Base-by-base conservation (phyloP, 2,329 filamentous ascomycete genomes). In the Stagonosporopsis cucurbitacearum region DNA sequence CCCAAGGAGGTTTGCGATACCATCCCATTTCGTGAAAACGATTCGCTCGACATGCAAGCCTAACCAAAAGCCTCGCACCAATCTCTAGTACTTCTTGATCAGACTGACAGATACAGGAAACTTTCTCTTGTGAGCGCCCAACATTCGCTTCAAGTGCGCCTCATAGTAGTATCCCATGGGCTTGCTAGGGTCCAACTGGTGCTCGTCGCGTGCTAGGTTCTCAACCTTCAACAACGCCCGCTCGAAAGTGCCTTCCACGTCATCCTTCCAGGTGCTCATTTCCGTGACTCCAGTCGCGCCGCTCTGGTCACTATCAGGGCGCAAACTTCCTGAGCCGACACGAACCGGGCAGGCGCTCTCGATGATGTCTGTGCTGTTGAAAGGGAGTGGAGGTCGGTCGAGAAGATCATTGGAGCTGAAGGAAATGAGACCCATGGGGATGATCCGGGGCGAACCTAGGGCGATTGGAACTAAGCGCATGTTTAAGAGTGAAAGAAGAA, bases 201-300 rank as follows among this genome's bases (percentile, higher is more conserved):
- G 41, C 50, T 74, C 70, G 33, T 75, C 72, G 7, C 58, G 25
- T n/a, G 70, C 70, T n/a, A 75, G 47, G 56, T 75, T 71, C 58
- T 74, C 70, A 3, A 75, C 62, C 19, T 60, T 59, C 52, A 61
- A 28, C 22, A 68, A 45, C 4, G 59, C 55, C 12, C 63, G 62
- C 35, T 71, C 69, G 22, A 71, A 45, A 7, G 46, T 30, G 2
- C 68, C 66, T 45, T 71, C 67, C 1, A 72, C 51, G n/a, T 73
- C 69, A 19, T 71, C 70, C 19, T 64, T 67, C 72, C 72, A 75
- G 23, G 68, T 72, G 49, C 59, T 71, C 60, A 69, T 68, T 58
- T 75, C 72, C 2, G 63, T 66, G 36, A 75, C 72, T 7, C 68
- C 70, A 13, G 67, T 60, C 12, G 36, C 66, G 41, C 60, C 62